phyloP scores from a whole-genome alignment of 768 basidiomycete genomes.

The Pulveroboletus ravenelii region DNA sequence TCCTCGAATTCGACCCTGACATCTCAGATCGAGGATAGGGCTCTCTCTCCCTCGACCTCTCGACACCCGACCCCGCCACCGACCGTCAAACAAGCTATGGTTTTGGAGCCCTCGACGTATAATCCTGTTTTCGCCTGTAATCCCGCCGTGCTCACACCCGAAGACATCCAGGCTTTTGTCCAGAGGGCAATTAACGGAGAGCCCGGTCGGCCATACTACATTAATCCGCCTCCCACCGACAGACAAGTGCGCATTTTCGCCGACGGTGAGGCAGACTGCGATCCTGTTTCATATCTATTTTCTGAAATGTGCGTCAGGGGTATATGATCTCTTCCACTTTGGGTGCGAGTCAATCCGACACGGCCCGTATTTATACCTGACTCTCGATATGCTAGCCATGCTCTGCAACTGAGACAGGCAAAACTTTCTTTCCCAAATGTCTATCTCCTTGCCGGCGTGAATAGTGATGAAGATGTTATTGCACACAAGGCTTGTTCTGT shows the following conservation, averaged over 20 bases:
- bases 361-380: constrained; percentile 3
- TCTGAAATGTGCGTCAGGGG: constrained; percentile 49
- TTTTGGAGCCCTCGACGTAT: constrained; percentile 38
- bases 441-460: constrained; percentile 90
- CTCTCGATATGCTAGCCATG: constrained; percentile 56
- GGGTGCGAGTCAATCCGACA: constrained; percentile 49
- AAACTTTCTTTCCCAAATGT: constrained; percentile 90
- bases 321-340: constrained; percentile 97
- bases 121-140: constrained; percentile 44
- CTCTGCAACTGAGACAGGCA: constrained; percentile 92
- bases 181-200: constrained; percentile 71
- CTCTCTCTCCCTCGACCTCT: constrained; percentile 17
- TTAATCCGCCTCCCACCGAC: constrained; percentile 76
- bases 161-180: constrained; percentile 80
- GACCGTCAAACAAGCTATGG: constrained; percentile 32
- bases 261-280: constrained; percentile 57
- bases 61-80: constrained; percentile 18
- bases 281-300: not conserved
- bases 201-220: constrained; percentile 64
- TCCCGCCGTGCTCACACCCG: constrained; percentile 61
- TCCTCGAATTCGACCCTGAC: constrained; percentile 54
- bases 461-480: constrained; percentile 78
- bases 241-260: constrained; percentile 89
- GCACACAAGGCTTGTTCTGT: constrained; percentile 77
- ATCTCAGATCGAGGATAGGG: constrained; percentile 33